Evolutionary conservation across 768 basidiomycete genomes (phyloP), one percentile per base, ranked within the genome.

Genomic region (Suillus subluteus): DNA sequence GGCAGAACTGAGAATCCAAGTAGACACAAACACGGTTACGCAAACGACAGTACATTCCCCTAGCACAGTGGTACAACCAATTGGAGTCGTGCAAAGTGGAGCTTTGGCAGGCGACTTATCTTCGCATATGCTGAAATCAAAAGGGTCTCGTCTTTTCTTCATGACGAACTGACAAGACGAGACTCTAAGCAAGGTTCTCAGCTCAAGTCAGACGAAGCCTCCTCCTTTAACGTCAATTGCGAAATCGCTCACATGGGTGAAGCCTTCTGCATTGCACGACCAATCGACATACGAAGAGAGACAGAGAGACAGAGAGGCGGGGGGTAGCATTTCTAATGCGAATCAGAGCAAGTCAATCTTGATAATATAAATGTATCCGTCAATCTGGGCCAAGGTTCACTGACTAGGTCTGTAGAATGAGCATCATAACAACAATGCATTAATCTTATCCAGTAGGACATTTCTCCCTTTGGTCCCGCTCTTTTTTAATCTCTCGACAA

Each of bases 381-480:
- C 15, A 18, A 59, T n/a, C 55, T 18, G 26, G 6, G 16, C 6
- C 38, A 11, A 43, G 5, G 41, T 30, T 44, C 16, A 32, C 41
- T 61, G 26, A 18, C 18, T 32, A 61, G 1, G 21, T 43, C 8
- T 43, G 40, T 56, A 56, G 32, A 56, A 54, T 26, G 37, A 46
- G 38, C 38, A 64, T 43, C 32, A 65, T 46, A 26, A 75, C 54
- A 58, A 71, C 13, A 85, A 69, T 52, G 74, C 76, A 66, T 73
- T 70, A 66, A 86, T 70, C 69, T 82, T 91, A 71, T 90, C 89
- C 67, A 90, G 66, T 40, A 96, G 77, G n/a, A 94, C 81, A 43
- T 83, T 83, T 71, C 84, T 88, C 13, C 95, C 95, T 79, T 91
- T 94, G 30, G 82, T 86, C 59, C 85, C 85, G 46, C 87, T 82